Base-by-base conservation (phyloP, 2,329 filamentous ascomycete genomes). In the Venturia pyrina region DNA sequence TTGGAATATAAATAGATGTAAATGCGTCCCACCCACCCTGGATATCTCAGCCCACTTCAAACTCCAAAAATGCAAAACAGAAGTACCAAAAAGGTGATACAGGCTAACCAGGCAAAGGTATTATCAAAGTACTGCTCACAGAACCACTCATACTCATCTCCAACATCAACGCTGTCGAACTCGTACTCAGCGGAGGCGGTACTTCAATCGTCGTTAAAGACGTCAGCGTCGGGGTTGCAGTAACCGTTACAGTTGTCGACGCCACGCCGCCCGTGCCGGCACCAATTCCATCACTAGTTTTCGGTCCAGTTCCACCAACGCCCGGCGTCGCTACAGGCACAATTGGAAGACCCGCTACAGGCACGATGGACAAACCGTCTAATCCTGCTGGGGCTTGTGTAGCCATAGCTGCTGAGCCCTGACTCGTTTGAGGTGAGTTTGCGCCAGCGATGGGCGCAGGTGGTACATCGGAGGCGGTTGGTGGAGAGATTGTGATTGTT, bases 91-190 rank as follows among this genome's bases (percentile, higher is more conserved):
- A 11, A 11, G 3, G n/a, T 50, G n/a, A 8, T 50, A n/a, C 28
- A 28, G 28, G 53, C 53, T 59, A 59, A 59, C 53, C 53, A 59
- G 53, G 53, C 32, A 59, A 59, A 59, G 53, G 53, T 34, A 59
- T 59, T 11, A 32, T 53, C 13, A 53, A 53, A 3, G 48, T 53
- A 28, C 21, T 53, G 15, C 24, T 53, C 28, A n/a, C 21, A 28
- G 48, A 28, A 11, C 7, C 46, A 48, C 2, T 24, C 46, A 7
- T 48, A 48, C 46, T 48, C 46, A 48, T 48, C 19, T 21, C 46
- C 7, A 48, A 48, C 46, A 24, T 21, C 7, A 48, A 24, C 21
- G 21, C 13, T 21, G 48, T 28, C 48, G 48, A 24, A 28, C 21
- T 53, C 48, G 48, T 28, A n/a, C 21, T 53, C 21, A 10, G 48